Percentiles rank a stretch among this genome's conserved stretches.
phyloP scores from a whole-genome alignment of 2,329 filamentous ascomycete genomes.

The Aureobasidium pullulans region DNA sequence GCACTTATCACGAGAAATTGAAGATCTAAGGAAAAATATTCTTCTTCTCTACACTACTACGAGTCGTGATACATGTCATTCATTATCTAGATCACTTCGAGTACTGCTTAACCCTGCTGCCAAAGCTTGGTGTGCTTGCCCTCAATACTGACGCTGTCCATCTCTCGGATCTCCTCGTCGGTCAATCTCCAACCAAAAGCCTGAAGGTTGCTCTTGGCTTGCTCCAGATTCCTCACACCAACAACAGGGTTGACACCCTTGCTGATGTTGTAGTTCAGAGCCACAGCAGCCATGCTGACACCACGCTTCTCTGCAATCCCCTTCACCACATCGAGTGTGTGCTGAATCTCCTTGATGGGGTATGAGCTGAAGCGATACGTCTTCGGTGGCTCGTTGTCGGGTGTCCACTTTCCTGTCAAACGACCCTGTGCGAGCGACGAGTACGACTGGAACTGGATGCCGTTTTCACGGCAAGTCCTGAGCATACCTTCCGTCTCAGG shows the following conservation, averaged over 20 bases:
- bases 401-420: constrained; percentile 34
- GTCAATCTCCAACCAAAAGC: constrained; percentile 37
- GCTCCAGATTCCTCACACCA: constrained; percentile 34
- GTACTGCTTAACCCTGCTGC: constrained; percentile 32
- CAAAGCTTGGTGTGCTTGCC: constrained; percentile 33
- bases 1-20: too few species aligned
- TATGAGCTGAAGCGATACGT: constrained; percentile 36
- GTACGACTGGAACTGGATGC: constrained; percentile 38
- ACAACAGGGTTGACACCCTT: constrained; percentile 39
- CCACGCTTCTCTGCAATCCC: constrained; percentile 30
- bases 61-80: not conserved
- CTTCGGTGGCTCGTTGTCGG: constrained; percentile 31
- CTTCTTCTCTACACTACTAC: not conserved
- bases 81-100: not conserved
- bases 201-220: constrained; percentile 34
- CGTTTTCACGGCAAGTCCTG: constrained; percentile 33
- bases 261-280: constrained; percentile 38
- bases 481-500: constrained; percentile 36
- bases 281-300: constrained; percentile 32
- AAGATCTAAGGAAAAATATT: too few species aligned
- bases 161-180: constrained; percentile 33
- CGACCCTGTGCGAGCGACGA: constrained; percentile 35
- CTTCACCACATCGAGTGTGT: constrained; percentile 30
- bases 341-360: constrained; percentile 37
- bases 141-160: constrained; percentile 36